Evolutionary conservation across 2,329 filamentous ascomycete species (phyloP), one percentile per base, ranked within the genome.

Genomic region (Aspergillus oerlinghausenensis): DNA sequence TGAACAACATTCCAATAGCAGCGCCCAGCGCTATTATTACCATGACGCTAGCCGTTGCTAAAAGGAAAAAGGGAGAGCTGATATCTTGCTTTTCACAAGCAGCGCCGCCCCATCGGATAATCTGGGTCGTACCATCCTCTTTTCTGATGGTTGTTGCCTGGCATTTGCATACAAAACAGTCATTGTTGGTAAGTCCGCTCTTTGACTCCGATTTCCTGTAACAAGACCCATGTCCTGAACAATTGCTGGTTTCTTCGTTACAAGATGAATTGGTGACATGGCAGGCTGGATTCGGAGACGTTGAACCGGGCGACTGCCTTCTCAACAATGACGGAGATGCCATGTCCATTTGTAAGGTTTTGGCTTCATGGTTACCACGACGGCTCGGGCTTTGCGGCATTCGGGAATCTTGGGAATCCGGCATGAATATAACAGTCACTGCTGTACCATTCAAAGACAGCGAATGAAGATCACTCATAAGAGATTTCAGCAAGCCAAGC

Each of bases 81-180:
- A 97, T 80, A 70, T 99, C 93, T 73, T 88, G 84, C 84, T 97
- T 99, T 71, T 94, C 86, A 78, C 94, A 99, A 49, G 88, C 88
- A 40, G 85, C 79, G 17, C 94, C 94, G 51, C 87, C 93, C 91
- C 92, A 97, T 69, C 87, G 82, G 0, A 85, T 85, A 14, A 85
- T 84, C 73, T 86, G 86, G 40, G 81, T 78, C 17, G 75, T 79
- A n/a, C 72, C 72, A 35, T 75, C 72, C 54, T 78, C 73, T 29
- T 73, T 74, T 47, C 70, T 70, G 54, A 79, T 72, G 19, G 81
- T 74, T 1, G 86, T 88, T 45, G 82, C 77, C 54, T 79, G 77
- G 78, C 94, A 99, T 61, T 79, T 79, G 79, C 94, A 99, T 56
- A 83, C 80, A 71, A 87, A 97, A 82, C 93, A 97, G 56, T 80